phyloP scores from a whole-genome alignment of 495 filamentous ascomycete genomes.

The Aspergillus biplanus region DNA sequence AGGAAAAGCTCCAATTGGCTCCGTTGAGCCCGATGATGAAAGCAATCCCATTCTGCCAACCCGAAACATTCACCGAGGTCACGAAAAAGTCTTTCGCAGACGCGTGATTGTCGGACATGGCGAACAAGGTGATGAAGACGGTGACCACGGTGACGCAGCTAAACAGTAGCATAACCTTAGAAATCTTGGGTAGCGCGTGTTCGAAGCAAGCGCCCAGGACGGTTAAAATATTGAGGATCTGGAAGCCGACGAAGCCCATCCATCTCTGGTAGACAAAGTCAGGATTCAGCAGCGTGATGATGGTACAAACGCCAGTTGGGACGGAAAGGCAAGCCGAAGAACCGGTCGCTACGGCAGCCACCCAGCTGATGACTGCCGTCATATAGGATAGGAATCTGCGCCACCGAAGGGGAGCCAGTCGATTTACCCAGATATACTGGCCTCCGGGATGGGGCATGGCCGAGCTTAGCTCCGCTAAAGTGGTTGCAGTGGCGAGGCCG shows the following conservation, averaged over 20 bases:
- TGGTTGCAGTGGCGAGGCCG: not conserved
- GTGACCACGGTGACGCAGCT: not conserved
- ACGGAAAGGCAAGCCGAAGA: not conserved
- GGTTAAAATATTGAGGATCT: not conserved
- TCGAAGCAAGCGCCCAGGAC: not conserved
- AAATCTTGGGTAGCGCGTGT: not conserved
- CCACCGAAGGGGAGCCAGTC: not conserved
- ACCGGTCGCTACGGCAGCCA: not conserved
- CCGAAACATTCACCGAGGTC: slow-evolving; percentile 64
- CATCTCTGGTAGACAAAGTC: not conserved
- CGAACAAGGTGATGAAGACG: not conserved
- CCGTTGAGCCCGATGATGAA: slow-evolving; percentile 68
- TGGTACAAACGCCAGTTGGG: not conserved
- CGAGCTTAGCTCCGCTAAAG: not conserved
- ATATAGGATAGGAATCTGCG: not conserved
- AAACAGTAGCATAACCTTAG: not conserved
- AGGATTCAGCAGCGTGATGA: not conserved
- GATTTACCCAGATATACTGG: not conserved
- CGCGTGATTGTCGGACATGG: not conserved
- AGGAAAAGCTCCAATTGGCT: slow-evolving; percentile 64
- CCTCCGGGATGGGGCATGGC: not conserved
- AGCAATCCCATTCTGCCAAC: slow-evolving; percentile 64
- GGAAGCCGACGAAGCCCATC: not conserved
- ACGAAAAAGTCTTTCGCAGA: slow-evolving; percentile 51
- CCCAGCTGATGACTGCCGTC: not conserved